Base-by-base conservation (phyloP, 192 early-diverging fungal genomes). In the Mortierella alpina region DNA sequence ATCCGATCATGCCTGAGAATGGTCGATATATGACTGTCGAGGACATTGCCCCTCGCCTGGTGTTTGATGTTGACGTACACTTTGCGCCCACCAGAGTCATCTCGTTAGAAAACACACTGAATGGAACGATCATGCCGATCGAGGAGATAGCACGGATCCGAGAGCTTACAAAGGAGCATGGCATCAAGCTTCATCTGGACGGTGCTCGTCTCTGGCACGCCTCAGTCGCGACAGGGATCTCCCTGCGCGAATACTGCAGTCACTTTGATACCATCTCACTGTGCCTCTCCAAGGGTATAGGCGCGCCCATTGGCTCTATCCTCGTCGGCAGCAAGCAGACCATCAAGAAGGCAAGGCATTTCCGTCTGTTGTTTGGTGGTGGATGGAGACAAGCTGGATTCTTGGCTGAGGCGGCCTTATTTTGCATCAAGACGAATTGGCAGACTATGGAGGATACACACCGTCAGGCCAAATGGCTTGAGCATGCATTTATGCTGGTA, bases 141-240 rank as follows among this genome's bases (percentile, higher is more conserved):
- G 85, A 89, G 4, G 93, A 96, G 31, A 90, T 98, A 22, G 51
- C 60, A 61, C 82, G 88, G 18, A 95, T 98, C 59, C 76, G 82
- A 1, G 78, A 64, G 4, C 66, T 95, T 39, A 91, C 90, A 4
- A 67, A 72, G 7, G 68, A 82, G 4, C 75, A 88, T 31, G 86
- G 77, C 4, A 70, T 95, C 40, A 84, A 84, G 50, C 84, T 96
- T 61, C 97, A 98, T 77, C 70, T 97, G 15, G 97, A 98, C 66
- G 96, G 97, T 5, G 92, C 97, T 22, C 85, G 97, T 53, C 85
- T 97, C 45, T 98, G 95, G 95, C 94, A 97, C 67, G 97, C 96
- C 0, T 82, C 75, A 10, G 85, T 86, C 23, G 92, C 86, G 13
- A 93, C 91, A 1, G 95, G 94, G 0, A 83, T 92, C 8, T 66